A percentile compares a stretch with the other conserved stretches of the same genome.
Conservation (phyloP, 805 yeast species). For the Candida krabiensis region DNA sequence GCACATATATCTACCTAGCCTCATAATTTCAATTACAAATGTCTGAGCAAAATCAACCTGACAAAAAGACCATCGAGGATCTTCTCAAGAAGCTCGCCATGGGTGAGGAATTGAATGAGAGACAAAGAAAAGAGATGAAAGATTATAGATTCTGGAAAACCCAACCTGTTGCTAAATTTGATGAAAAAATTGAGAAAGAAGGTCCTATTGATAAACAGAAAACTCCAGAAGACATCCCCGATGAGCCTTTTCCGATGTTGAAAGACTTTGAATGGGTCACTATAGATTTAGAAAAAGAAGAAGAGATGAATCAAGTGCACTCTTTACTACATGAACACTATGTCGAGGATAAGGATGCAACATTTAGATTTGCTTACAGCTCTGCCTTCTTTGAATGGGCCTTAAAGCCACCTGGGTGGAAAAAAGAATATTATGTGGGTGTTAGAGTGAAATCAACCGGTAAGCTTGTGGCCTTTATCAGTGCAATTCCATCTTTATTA, state of each 20-base stretch:
- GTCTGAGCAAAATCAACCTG: not conserved
- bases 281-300: constrained; percentile 56
- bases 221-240: constrained; percentile 70
- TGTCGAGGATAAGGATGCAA: constrained; percentile 91
- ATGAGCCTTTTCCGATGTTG: constrained; percentile 67
- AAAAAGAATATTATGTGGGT: constrained; percentile 86
- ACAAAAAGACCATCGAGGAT: constrained; percentile 51
- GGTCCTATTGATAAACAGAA: constrained; percentile 78
- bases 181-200: constrained; percentile 63
- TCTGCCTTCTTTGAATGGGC: constrained; percentile 90
- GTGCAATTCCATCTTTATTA: constrained; percentile 81
- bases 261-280: constrained; percentile 88
- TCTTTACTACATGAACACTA: constrained; percentile 82
- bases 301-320: constrained; percentile 74
- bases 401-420: constrained; percentile 90
- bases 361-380: constrained; percentile 87
- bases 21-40: too few species aligned
- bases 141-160: constrained; percentile 98
- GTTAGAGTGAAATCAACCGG: constrained; percentile 78
- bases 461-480: constrained; percentile 86
- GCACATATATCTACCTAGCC: too few species aligned
- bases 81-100: constrained; percentile 53
- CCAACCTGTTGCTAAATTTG: constrained; percentile 86
- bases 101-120: constrained; percentile 55
- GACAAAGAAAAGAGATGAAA: constrained; percentile 70